phyloP scores from a whole-genome alignment of 805 yeast genomes.

The Candida khao-thaluensis region DNA sequence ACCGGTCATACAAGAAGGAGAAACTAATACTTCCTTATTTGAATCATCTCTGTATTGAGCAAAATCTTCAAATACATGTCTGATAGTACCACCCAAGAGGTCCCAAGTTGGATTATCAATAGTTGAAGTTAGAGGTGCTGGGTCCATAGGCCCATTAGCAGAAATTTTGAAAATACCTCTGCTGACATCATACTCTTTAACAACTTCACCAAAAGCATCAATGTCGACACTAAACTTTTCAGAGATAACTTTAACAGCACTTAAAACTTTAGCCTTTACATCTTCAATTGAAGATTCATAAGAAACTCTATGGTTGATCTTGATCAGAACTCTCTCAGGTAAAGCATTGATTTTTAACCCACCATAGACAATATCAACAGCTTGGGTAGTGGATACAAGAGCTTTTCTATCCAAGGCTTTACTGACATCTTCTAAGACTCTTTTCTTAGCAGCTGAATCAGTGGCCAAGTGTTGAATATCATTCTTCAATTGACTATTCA shows the following conservation, averaged over 20 bases:
- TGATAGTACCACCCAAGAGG: constrained; percentile 41
- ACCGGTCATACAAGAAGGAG: constrained; percentile 64
- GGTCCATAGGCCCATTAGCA: constrained; percentile 26
- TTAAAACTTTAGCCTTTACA: constrained; percentile 22
- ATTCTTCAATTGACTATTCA: constrained; percentile 18
- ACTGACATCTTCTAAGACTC: constrained; percentile 24
- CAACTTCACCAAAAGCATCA: constrained; percentile 29
- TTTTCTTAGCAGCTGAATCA: constrained; percentile 24
- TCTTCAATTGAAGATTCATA: constrained; percentile 28
- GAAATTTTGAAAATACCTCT: constrained; percentile 13
- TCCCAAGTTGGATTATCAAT: constrained; percentile 37
- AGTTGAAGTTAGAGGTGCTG: constrained; percentile 49
- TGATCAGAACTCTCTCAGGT: constrained; percentile 33
- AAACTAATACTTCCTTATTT: constrained; percentile 37
- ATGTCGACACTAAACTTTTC: constrained; percentile 30
- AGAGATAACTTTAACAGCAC: constrained; percentile 28
- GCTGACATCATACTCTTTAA: constrained; percentile 21
- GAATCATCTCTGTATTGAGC: constrained; percentile 15
- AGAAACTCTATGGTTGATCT: constrained; percentile 37
- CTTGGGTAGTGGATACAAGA: constrained; percentile 37
- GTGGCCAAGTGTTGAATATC: constrained; percentile 9
- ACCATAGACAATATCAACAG: constrained; percentile 36
- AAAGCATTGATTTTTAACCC: constrained; percentile 44
- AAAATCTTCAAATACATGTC: constrained; percentile 48
- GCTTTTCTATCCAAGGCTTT: constrained; percentile 23